A percentile compares a stretch with the other conserved stretches of the same genome.
phyloP scores from a whole-genome alignment of 164 flowering plant genomes.

The Tinospora cordifolia region DNA sequence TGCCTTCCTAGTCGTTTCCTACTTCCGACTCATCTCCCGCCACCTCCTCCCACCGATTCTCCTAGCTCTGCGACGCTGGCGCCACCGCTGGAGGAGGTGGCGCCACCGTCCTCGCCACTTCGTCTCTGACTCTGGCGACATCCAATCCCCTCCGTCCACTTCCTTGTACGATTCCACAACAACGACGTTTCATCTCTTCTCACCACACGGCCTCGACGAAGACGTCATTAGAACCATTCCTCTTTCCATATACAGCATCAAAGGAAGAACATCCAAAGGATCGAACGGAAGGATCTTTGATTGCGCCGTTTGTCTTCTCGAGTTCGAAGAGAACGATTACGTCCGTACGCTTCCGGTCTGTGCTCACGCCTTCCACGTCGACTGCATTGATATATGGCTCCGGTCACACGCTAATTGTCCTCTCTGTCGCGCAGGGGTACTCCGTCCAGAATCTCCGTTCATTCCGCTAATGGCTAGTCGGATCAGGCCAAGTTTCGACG shows the following conservation, averaged over 20 bases:
- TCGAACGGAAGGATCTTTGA: slow-evolving; percentile 29
- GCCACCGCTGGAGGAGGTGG: slow-evolving; percentile 25
- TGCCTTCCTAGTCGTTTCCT: slow-evolving; percentile 73
- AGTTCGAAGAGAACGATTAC: slow-evolving; percentile 76
- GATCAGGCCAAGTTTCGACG: slow-evolving; percentile 75
- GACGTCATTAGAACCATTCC: slow-evolving; percentile 76
- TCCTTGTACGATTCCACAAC: slow-evolving; percentile 15
- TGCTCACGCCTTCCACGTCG: slow-evolving; percentile 79
- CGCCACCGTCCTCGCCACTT: slow-evolving; percentile 21
- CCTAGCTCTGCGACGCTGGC: slow-evolving; percentile 28
- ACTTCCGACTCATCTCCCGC: slow-evolving; percentile 79
- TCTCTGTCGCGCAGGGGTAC: slow-evolving; percentile 76
- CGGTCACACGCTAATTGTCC: slow-evolving; percentile 94
- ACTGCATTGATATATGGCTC: slow-evolving; percentile 92
- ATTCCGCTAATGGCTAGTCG: slow-evolving; percentile 78
- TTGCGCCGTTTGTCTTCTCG: slow-evolving; percentile 90
- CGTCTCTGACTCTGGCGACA: slow-evolving; percentile 23
- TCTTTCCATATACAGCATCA: slow-evolving; percentile 44
- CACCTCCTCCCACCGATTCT: slow-evolving; percentile 41
- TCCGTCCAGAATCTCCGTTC: slow-evolving; percentile 64
- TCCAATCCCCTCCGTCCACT: slow-evolving; percentile 39
- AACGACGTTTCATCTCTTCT: slow-evolving; percentile 28
- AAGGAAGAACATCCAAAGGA: slow-evolving; percentile 8
- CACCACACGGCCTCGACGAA: slow-evolving; percentile 78
- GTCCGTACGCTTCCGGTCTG: slow-evolving; percentile 85